Conservation (phyloP, 176 grass and related monocot species). For the Secale cereale region DNA sequence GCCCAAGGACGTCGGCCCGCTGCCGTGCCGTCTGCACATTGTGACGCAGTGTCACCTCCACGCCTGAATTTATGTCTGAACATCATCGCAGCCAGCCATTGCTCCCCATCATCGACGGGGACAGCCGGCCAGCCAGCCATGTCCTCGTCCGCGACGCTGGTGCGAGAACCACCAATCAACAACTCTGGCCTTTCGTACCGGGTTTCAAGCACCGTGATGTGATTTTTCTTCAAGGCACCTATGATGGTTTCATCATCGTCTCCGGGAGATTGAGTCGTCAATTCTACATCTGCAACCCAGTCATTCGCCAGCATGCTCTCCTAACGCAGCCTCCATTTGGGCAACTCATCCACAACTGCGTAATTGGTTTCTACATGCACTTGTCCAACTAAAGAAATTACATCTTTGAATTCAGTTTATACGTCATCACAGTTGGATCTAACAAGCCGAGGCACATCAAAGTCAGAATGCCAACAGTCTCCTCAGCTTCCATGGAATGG, state of each 20-base stretch:
- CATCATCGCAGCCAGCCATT: neutral
- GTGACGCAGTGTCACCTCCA: too few species aligned
- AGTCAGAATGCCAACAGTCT: neutral
- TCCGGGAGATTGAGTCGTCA: neutral
- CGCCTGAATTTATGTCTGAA: neutral
- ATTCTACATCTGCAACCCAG: neutral
- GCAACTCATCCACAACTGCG: neutral
- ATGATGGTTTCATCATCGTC: neutral
- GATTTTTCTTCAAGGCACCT: neutral
- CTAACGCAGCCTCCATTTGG: neutral
- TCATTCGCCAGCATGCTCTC: neutral
- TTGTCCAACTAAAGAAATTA: neutral
- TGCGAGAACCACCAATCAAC: too few species aligned
- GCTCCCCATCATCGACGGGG: neutral
- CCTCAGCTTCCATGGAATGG: neutral
- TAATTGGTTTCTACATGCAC: neutral
- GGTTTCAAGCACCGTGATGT: neutral
- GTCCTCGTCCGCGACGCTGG: neutral
- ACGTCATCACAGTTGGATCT: neutral
- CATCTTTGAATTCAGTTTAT: neutral
- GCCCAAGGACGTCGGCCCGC: too few species aligned
- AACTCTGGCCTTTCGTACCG: neutral
- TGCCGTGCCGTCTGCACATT: too few species aligned
- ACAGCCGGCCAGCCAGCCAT: neutral
- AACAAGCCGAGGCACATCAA: neutral